Conservation (phyloP, 345 rosid genomes). For the Melaleuca alternifolia region DNA sequence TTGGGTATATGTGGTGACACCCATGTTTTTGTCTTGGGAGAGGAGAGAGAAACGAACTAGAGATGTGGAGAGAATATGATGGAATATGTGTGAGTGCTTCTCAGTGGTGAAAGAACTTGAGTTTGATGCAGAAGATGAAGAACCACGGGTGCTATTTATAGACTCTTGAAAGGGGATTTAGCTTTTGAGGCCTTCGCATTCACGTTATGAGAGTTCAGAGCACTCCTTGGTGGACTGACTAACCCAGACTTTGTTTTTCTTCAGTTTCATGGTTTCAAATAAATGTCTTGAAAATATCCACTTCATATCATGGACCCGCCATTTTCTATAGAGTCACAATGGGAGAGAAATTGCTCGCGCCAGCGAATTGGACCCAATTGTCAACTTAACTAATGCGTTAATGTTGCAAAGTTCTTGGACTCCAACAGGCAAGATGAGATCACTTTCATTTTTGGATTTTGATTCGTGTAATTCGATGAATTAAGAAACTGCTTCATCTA, state of each 20-base stretch:
- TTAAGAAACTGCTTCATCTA: not conserved
- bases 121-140: not conserved
- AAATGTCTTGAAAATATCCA: not conserved
- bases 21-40: not conserved
- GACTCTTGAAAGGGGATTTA: not conserved
- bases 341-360: not conserved
- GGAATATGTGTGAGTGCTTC: not conserved
- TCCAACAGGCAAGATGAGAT: not conserved
- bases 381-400: not conserved
- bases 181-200: not conserved
- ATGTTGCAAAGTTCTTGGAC: not conserved
- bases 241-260: not conserved
- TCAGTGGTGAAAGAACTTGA: not conserved
- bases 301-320: not conserved
- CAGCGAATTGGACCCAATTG: not conserved
- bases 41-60: not conserved
- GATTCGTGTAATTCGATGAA: not conserved
- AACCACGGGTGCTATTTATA: not conserved
- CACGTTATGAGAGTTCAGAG: not conserved
- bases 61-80: not conserved
- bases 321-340: not conserved
- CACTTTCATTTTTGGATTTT: not conserved
- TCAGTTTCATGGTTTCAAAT: not conserved
- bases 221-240: not conserved
- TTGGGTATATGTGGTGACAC: not conserved